phyloP scores from a whole-genome alignment of 2,329 filamentous ascomycete species.

The Coniochaeta pulveracea region DNA sequence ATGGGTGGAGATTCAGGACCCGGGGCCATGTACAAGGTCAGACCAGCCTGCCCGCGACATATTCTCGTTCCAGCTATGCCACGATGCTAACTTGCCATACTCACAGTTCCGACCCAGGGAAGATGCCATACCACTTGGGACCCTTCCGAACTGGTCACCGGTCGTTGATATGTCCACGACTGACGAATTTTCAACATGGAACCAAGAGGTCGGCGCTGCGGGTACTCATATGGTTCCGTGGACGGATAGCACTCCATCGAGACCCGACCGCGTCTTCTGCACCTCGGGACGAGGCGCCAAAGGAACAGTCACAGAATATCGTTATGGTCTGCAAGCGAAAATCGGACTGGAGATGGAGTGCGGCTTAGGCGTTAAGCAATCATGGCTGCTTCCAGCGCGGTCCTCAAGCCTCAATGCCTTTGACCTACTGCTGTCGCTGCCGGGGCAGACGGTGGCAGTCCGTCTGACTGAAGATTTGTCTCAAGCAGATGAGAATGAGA shows the following conservation, averaged over 20 bases:
- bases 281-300: slow-evolving; percentile 52
- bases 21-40: slow-evolving; percentile 64
- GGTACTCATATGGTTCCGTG: slow-evolving; percentile 11
- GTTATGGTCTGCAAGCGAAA: slow-evolving; percentile 58
- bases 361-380: slow-evolving; percentile 33
- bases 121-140: slow-evolving; percentile 40
- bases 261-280: slow-evolving; percentile 51
- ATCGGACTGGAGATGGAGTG: slow-evolving; percentile 48
- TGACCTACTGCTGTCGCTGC: slow-evolving; percentile 35
- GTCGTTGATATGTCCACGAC: slow-evolving; percentile 43
- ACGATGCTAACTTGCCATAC: slow-evolving; percentile 5
- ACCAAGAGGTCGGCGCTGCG: slow-evolving; percentile 10
- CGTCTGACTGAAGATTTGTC: slow-evolving; percentile 35
- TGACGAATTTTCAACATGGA: slow-evolving; percentile 21
- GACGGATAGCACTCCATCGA: slow-evolving; percentile 28
- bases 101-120: slow-evolving; percentile 42
- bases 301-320: slow-evolving; percentile 57
- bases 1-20: slow-evolving; percentile 68
- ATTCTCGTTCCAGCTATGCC: too few relatives aligned
- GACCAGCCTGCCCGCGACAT: slow-evolving; percentile 11
- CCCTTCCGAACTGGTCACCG: slow-evolving; percentile 53
- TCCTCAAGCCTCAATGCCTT: slow-evolving; percentile 14
- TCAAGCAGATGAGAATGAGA: slow-evolving; percentile 29
- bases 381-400: slow-evolving; percentile 36
- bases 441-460: slow-evolving; percentile 35